Evolutionary conservation across 306 rosid species (phyloP), one percentile per base, ranked within the genome.

Genomic region (Carpinus fangiana): DNA sequence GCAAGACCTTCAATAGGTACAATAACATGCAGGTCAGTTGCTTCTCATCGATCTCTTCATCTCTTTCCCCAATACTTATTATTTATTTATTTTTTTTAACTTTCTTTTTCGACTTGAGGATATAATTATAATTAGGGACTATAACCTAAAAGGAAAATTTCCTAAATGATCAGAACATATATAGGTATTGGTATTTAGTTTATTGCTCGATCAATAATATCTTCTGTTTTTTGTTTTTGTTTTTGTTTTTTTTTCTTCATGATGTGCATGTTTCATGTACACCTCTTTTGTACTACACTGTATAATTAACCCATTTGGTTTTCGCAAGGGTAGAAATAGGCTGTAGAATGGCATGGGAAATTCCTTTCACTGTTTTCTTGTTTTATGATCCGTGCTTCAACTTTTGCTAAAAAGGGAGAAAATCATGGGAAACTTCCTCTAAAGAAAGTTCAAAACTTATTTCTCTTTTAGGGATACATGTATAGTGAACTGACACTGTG

Each of bases 1-100:
- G 82, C 85, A 95, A 95, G 75, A 93, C 94, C 84, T 95, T 95
- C 95, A 93, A 90, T 91, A 88, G 99, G 88, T 95, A 91, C 91
- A 95, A 95, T 83, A 95, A 95, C 88, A 95, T 95, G 99, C 99
- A 95, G 99, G 98, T 93, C 38, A 90, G 78, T 65, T 61, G 9
- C 41, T 57, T 31, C 70, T 64, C 46, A 16, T 31, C 47, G 18
- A 41, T 67, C 47, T 66, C 16, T 18, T 41, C 2, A 18, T 20
- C 34, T 36, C 45, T 34, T 64, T 36, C 47, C 6, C 20, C 21
- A 34, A 64, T 64, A 2, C 43, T 64, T n/a, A n/a, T n/a, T n/a
- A n/a, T n/a, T 64, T 9, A 8, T 8, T 14, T 9, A 11, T 26
- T 4, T 28, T 61, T 13, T 1, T 6, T 31, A 7, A 28, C 28